Evolutionary conservation across 306 rosid species (phyloP), one percentile per base, ranked within the genome.

Genomic region (Trichosanthes truncata): DNA sequence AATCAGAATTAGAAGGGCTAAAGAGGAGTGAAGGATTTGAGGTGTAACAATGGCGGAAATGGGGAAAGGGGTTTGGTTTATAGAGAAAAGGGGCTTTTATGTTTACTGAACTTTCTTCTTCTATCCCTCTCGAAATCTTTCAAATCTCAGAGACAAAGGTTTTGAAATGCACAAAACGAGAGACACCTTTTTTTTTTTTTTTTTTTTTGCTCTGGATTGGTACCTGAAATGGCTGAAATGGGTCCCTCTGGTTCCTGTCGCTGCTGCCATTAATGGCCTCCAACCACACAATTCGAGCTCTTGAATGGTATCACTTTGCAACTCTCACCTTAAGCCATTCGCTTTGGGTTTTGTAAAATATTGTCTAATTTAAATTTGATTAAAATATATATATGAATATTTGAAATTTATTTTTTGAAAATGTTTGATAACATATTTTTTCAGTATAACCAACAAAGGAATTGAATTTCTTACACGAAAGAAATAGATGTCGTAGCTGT

Each of bases 211-310:
- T 68, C 20, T 41, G 56, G 76, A 45, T 12, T 71, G 56, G 76
- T 71, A 71, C 38, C 76, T 71, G 76, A 67, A 40, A 68, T 68
- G 75, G 51, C 20, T 40, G 52, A 45, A 55, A 71, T 71, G 76
- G 76, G 56, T 43, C 76, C 76, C 76, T 71, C 56, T 13, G 76
- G 36, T 71, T 23, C n/a, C 17, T 46, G 77, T 73, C 77, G 25
- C 77, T 48, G 59, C 59, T 1, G 56, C 60, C 78, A 73, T 73
- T 73, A 48, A 73, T 73, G 60, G 31, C 17, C 33, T 74, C 78
- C 63, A 74, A 51, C 78, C 78, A 51, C 45, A 74, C 61, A 74
- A 74, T 48, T 46, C 9, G 38, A 74, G 61, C 77, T 46, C 36
- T 43, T 72, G 3, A 6, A 25, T 45, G 57, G 13, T 46, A 72